Percentiles rank a stretch among this genome's conserved stretches.
Conservation (phyloP, 345 rosid genomes). For the Laguncularia racemosa region DNA sequence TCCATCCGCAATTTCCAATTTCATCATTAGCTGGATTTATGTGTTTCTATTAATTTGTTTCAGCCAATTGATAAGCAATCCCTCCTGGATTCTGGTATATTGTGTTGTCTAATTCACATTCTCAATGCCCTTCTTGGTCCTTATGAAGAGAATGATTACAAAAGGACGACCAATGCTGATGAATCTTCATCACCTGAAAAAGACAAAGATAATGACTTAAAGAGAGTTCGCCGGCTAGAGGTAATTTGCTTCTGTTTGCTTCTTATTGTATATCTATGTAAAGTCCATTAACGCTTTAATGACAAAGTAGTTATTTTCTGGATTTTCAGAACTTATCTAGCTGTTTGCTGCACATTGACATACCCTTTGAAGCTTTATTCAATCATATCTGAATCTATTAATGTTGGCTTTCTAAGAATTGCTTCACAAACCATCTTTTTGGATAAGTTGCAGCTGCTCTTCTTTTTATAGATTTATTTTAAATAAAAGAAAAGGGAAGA, state of each 20-base stretch:
- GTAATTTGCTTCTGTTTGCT: conserved; percentile 28
- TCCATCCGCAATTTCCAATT: background rate
- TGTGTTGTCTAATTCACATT: conserved; percentile 86
- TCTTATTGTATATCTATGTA: background rate
- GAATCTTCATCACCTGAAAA: conserved; percentile 27
- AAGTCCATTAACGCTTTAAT: background rate
- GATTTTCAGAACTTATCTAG: too few relatives aligned
- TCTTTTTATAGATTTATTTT: too few relatives aligned
- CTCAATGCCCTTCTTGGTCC: conserved; percentile 69
- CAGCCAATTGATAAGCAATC: conserved; percentile 98
- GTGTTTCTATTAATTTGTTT: conserved; percentile 18
- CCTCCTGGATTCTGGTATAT: conserved; percentile 97
- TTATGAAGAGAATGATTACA: conserved; percentile 30
- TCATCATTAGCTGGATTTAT: background rate
- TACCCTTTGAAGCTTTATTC: too few relatives aligned
- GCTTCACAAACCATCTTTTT: too few relatives aligned
- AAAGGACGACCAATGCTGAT: conserved; percentile 25
- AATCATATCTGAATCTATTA: too few relatives aligned
- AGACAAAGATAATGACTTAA: conserved; percentile 24
- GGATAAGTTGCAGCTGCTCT: too few relatives aligned
- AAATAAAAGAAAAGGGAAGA: too few relatives aligned
- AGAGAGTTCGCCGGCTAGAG: conserved; percentile 74
- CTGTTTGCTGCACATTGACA: too few relatives aligned
- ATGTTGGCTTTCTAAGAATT: too few relatives aligned
- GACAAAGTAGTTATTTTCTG: background rate